These are phyloP conservation scores for Triglochin maritima DNA, from an alignment of 106 monocot genomes.

Conservation along the genomic window DNA sequence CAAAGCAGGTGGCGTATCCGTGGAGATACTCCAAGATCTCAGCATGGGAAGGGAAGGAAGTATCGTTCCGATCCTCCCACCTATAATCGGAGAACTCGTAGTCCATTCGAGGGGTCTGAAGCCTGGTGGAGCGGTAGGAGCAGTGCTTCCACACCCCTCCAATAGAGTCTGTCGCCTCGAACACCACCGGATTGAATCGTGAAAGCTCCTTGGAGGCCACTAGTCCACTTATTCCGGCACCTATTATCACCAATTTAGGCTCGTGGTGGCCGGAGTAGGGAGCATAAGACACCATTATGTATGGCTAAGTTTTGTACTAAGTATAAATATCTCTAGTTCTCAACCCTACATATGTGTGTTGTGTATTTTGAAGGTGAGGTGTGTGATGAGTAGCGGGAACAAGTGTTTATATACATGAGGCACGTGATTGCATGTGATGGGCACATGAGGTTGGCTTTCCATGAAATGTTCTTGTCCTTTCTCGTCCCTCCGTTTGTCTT, in stretches of 20 bases:
- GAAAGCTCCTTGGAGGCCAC: slow-evolving; percentile 59
- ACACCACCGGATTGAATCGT: slow-evolving; percentile 43
- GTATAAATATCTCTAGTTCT: no score
- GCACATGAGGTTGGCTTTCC: no score
- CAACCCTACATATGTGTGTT: no score
- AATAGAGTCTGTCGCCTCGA: slow-evolving; percentile 66
- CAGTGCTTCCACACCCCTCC: slow-evolving; percentile 93
- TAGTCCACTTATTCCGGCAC: slow-evolving; percentile 64
- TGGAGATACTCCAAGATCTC: slow-evolving; percentile 74
- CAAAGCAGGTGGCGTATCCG: slow-evolving; percentile 68
- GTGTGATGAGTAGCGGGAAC: no score
- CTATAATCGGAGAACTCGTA: slow-evolving; percentile 91
- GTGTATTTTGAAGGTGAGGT: no score
- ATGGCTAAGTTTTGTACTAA: no score
- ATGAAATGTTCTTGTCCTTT: no score
- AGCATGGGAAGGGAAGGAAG: slow-evolving; percentile 47
- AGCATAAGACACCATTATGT: no score
- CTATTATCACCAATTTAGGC: slow-evolving; percentile 13
- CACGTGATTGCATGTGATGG: no score
- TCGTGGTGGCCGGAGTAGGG: neutral
- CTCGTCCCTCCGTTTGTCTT: no score
- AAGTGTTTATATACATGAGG: no score
- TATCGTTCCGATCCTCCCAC: slow-evolving; percentile 50
- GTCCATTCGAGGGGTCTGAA: slow-evolving; percentile 71
- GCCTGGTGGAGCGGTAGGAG: slow-evolving; percentile 58